phyloP scores from a whole-genome alignment of 2,329 filamentous ascomycete species.

The Penicillium sp. region DNA sequence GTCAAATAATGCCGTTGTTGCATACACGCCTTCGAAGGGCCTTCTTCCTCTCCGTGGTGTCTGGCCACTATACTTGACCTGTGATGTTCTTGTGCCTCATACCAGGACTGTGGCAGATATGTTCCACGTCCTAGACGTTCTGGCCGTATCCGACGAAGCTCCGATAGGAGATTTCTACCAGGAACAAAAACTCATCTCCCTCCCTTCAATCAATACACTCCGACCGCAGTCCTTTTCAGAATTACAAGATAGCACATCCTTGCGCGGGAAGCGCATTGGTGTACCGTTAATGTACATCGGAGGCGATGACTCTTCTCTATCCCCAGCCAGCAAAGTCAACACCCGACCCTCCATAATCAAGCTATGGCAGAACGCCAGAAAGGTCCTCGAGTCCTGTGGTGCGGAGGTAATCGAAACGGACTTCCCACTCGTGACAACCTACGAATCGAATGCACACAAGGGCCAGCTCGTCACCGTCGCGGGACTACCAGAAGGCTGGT shows the following conservation, averaged over 20 bases:
- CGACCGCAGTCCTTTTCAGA: conserved; percentile 36
- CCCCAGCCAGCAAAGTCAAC: conserved; percentile 39
- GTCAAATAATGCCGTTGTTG: conserved; percentile 57
- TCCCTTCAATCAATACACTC: conserved; percentile 38
- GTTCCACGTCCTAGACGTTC: conserved; percentile 51
- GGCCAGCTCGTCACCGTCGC: conserved; percentile 42
- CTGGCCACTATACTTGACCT: conserved; percentile 58
- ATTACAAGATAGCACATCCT: conserved; percentile 31
- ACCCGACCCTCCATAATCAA: conserved; percentile 42
- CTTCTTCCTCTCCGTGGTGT: conserved; percentile 53
- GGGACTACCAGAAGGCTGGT: conserved; percentile 49
- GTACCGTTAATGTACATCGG: conserved; percentile 56
- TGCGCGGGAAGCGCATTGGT: conserved; percentile 50
- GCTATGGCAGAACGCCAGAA: conserved; percentile 34
- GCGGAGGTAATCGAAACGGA: conserved; percentile 35
- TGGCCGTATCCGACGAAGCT: conserved; percentile 46
- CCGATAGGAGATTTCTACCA: conserved; percentile 56
- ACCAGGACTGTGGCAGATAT: conserved; percentile 54
- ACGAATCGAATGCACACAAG: conserved; percentile 36
- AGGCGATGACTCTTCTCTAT: conserved; percentile 30
- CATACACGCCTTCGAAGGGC: conserved; percentile 57
- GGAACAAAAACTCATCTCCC: conserved; percentile 48
- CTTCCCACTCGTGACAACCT: conserved; percentile 35
- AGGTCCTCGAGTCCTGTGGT: conserved; percentile 31
- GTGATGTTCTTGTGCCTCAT: conserved; percentile 57